Base-by-base conservation (phyloP, 805 yeast species). In the Myxozyma kluyveri region DNA sequence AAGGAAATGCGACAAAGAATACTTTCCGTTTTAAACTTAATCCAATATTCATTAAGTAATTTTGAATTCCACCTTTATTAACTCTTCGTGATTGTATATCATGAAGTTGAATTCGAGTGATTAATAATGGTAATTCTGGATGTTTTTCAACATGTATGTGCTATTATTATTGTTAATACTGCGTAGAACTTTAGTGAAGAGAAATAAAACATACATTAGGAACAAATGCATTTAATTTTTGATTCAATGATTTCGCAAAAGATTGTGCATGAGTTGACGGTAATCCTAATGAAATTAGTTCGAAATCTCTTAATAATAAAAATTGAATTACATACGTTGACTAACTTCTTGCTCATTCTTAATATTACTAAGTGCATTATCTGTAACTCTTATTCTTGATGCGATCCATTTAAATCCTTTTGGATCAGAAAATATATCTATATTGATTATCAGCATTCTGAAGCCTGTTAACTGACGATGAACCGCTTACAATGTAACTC, bases 401-500 rank as follows among this genome's bases (percentile, higher is more conserved):
- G 59, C 54, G 4, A 52, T 56, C 57, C 54, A 54, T 35, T 41
- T 52, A 10, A 38, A n/a, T 3, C 51, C 23, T 22, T 38, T 39
- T 22, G 47, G 54, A 26, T 29, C 38, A 10, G 53, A 53, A 36
- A 51, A 54, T 17, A 54, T 4, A 19, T 48, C 59, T 54, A 26
- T n/a, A n/a, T n/a, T n/a, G n/a, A n/a, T n/a, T n/a, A n/a, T n/a
- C n/a, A n/a, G n/a, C n/a, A n/a, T n/a, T n/a, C n/a, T n/a, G n/a
- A n/a, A n/a, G n/a, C n/a, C n/a, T n/a, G n/a, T n/a, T n/a, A n/a
- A n/a, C n/a, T n/a, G n/a, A n/a, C n/a, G n/a, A n/a, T n/a, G n/a
- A n/a, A n/a, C n/a, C n/a, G n/a, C 59, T 12, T 35, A 55, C 59
- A 31, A 35, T 49, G 49, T 23, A 50, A 49, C 22, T 56, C 60